phyloP scores from a whole-genome alignment of 441 rosid species.

The Geranium incanum region DNA sequence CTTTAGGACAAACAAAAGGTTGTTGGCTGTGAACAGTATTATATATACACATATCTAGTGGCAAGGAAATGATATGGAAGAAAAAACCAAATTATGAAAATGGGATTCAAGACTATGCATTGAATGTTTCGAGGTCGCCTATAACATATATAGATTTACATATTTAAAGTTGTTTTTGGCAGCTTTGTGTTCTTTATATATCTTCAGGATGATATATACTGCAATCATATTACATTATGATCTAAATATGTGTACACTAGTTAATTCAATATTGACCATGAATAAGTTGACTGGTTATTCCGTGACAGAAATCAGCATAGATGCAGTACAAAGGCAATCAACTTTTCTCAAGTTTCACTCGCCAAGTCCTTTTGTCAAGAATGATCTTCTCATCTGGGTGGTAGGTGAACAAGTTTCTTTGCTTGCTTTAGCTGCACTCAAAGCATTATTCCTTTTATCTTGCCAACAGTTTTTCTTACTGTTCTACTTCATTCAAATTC shows the following conservation, averaged over 20 bases:
- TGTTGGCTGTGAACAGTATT: too few species aligned
- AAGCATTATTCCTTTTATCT: background rate
- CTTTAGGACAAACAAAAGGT: too few species aligned
- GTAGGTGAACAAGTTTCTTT: conserved; percentile 33
- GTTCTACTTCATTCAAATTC: conserved; percentile 1
- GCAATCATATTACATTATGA: background rate
- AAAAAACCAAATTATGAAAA: too few species aligned
- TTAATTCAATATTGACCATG: background rate
- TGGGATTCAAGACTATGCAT: background rate
- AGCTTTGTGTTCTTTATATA: background rate
- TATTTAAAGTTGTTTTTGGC: background rate
- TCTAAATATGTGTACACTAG: background rate
- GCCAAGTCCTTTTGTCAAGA: conserved; percentile 47
- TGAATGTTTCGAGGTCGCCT: background rate
- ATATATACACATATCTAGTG: too few species aligned
- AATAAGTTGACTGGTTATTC: conserved; percentile 10
- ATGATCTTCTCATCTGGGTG: conserved; percentile 64
- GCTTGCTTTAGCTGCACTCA: conserved; percentile 12
- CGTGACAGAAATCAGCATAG: conserved; percentile 37
- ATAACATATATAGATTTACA: background rate
- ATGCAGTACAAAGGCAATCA: conserved; percentile 51
- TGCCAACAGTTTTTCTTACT: background rate
- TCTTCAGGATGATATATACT: background rate
- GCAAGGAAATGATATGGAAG: too few species aligned
- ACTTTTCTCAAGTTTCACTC: conserved; percentile 57